Conservation (phyloP, 169 alveolate species). For the Toxoplasma gondii region DNA sequence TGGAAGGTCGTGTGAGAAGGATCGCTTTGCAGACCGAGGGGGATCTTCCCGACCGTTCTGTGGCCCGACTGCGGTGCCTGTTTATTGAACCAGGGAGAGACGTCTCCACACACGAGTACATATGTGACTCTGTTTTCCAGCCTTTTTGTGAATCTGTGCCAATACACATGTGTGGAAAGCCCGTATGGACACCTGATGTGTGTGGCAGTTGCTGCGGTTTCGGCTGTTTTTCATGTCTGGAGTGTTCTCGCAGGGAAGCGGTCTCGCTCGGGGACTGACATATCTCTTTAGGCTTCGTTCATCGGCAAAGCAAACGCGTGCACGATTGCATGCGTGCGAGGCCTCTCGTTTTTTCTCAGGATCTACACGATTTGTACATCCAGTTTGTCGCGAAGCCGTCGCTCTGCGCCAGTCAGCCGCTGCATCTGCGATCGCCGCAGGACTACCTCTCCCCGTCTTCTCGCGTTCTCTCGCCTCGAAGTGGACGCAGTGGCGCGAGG, state of each 20-base stretch:
- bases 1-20: too few relatives aligned
- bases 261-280: background rate
- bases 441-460: slow-evolving; percentile 8
- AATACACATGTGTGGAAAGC: too few relatives aligned
- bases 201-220: too few relatives aligned
- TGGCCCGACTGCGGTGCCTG: too few relatives aligned
- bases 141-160: too few relatives aligned
- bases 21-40: too few relatives aligned
- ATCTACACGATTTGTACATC: slow-evolving; percentile 3
- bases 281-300: background rate
- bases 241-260: background rate
- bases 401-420: background rate
- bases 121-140: too few relatives aligned
- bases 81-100: too few relatives aligned
- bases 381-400: slow-evolving; percentile 42
- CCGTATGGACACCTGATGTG: too few relatives aligned
- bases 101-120: too few relatives aligned
- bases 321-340: background rate
- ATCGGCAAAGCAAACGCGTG: background rate
- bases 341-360: background rate
- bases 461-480: background rate
- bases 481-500: slow-evolving; percentile 8
- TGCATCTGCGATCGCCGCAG: background rate
- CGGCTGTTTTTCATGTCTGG: too few relatives aligned
- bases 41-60: too few relatives aligned